Evolutionary conservation across 2,329 filamentous ascomycete species (phyloP), one percentile per base, ranked within the genome.

Genomic region (Clonostachys chloroleuca): DNA sequence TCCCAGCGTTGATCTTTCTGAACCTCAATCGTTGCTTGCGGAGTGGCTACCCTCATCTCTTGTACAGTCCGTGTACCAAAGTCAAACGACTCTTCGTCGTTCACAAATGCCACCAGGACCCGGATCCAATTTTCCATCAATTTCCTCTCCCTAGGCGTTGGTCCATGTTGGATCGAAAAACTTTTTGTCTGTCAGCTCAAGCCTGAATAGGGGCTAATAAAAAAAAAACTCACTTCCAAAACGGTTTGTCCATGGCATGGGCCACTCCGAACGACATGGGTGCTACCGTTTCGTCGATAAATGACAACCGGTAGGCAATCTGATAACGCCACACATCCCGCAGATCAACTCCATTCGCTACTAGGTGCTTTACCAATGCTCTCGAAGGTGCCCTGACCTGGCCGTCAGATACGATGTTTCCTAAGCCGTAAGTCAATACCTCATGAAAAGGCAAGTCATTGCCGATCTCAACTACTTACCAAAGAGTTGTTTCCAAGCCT

Each of bases 171-270:
- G 12, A 72, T 64, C 0, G 65, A 61, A 49, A 66, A 73, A 45
- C 69, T 56, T 14, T 2, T 8, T 33, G 36, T 33, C 16, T 30
- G 24, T 30, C 2, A 30, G 6, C 9, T 30, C 9, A 30, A 30
- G 24, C 8, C 24, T 10, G 9, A 30, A 30, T 30, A 10, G 8
- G 9, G 24, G 2, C 8, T 8, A 30, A 30, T 6, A 30, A 4
- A 9, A 18, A 5, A 3, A 18, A 35, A 2, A 58, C 64, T 57
- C 47, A 71, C 66, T 70, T 72, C 68, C 68, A 72, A 30, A 72
- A 61, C 0, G 68, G 66, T 42, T 62, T 64, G 36, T 72, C 68
- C 68, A 69, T 71, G 5, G 65, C 64, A 51, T 72, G 68, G 1
- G 59, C 56, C 1, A 66, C 62, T 1, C 64, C 64, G 49, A 59